Evolutionary conservation across 805 yeast species (phyloP).

Genomic region (Diddensiella santjacobensis): DNA sequence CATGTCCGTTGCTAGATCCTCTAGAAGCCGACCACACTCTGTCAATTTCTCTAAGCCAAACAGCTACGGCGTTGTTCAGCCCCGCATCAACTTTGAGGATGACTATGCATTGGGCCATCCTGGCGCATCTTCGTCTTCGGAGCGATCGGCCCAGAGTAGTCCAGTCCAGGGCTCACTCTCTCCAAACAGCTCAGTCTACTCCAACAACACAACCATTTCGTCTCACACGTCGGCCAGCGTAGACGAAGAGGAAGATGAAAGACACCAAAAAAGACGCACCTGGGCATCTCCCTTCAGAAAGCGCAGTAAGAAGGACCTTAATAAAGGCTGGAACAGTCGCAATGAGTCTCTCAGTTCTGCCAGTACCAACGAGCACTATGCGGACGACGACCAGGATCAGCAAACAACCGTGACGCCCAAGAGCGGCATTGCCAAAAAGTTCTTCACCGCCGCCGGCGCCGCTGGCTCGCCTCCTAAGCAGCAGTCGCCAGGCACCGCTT

Average conservation of each 20-base stretch:
- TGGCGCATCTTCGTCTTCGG: slow-evolving; percentile 7
- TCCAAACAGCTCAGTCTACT: slow-evolving; percentile 26
- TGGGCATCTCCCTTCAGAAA: slow-evolving; percentile 46
- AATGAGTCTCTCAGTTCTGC: slow-evolving; percentile 10
- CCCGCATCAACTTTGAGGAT: not conserved
- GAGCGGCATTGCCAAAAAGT: slow-evolving; percentile 15
- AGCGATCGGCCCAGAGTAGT: slow-evolving; percentile 21
- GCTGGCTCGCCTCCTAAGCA: slow-evolving; percentile 1
- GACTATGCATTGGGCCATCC: slow-evolving; percentile 1
- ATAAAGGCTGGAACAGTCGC: slow-evolving; percentile 25
- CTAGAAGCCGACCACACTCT: not conserved
- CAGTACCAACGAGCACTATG: slow-evolving; percentile 2
- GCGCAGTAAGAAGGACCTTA: slow-evolving; percentile 33
- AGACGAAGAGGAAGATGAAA: slow-evolving; percentile 8
- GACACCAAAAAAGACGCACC: slow-evolving; percentile 28
- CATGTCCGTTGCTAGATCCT: slow-evolving; percentile 4
- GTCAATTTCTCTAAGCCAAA: slow-evolving; percentile 1
- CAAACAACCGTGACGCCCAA: slow-evolving; percentile 17
- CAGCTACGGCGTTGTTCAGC: not conserved
- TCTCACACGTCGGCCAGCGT: slow-evolving; percentile 14
- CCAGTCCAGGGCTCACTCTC: slow-evolving; percentile 23
- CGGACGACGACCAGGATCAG: slow-evolving; percentile 3
- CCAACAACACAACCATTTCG: slow-evolving; percentile 21
- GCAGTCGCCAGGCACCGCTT: not conserved
- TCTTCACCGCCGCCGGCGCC: slow-evolving; percentile 1